These are phyloP conservation scores for Phytopythium oedochilum DNA, from an alignment of 352 stramenopile species.

Conservation along the genomic window DNA sequence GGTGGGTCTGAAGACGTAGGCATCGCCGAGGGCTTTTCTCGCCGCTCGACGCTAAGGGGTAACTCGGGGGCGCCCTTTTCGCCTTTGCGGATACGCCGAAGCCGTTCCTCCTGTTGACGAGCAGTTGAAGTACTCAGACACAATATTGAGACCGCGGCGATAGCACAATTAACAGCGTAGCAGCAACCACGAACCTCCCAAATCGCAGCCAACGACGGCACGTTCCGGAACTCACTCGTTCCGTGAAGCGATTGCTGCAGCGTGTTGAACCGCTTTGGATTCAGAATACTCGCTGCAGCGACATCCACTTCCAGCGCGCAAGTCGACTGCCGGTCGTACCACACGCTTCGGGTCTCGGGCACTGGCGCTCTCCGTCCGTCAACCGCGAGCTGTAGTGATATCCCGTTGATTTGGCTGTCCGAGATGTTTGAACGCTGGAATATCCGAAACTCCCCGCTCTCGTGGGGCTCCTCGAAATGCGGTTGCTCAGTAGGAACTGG, in stretches of 20 bases:
- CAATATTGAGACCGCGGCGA: no score
- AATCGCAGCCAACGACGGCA: constrained; percentile 75
- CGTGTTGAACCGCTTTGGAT: constrained; percentile 37
- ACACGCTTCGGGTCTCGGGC: constrained; percentile 20
- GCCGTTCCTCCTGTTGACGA: constrained; percentile 62
- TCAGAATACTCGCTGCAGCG: constrained; percentile 59
- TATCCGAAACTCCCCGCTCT: constrained; percentile 16
- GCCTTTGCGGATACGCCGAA: constrained; percentile 42
- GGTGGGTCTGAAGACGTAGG: constrained; percentile 28
- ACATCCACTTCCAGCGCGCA: constrained; percentile 76
- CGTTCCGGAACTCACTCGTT: constrained; percentile 44
- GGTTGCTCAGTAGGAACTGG: constrained; percentile 51
- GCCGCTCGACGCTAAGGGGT: constrained; percentile 51
- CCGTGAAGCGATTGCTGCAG: constrained; percentile 38
- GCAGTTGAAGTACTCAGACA: no score
- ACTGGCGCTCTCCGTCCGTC: constrained; percentile 28
- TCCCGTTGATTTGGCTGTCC: constrained; percentile 25
- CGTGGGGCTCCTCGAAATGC: constrained; percentile 25
- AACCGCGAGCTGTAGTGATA: constrained; percentile 12
- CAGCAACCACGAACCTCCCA: constrained; percentile 51
- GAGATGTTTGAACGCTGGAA: constrained; percentile 36
- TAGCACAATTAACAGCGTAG: not conserved
- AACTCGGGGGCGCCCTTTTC: constrained; percentile 40
- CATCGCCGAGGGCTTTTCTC: constrained; percentile 14
- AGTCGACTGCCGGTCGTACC: constrained; percentile 67